A percentile compares a stretch with the other conserved stretches of the same genome.
phyloP scores from a whole-genome alignment of 228 moss, liverwort and hornwort species.

The Sphagnum magellanicum region DNA sequence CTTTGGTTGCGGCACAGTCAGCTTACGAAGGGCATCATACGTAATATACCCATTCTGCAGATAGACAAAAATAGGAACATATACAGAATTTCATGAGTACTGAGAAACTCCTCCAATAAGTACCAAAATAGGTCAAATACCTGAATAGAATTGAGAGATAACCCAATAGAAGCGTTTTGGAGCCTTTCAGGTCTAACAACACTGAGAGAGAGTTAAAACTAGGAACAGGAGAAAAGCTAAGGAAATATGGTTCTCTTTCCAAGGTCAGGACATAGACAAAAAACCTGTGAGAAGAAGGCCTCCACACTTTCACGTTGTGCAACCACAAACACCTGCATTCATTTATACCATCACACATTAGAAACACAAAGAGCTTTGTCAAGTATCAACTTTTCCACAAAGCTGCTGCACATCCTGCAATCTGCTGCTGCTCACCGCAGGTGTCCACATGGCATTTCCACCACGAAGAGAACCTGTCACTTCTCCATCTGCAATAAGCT shows the following conservation, averaged over 20 bases:
- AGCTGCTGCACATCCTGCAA: not conserved
- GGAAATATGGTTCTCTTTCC: too few relatives aligned
- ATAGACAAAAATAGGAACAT: not conserved
- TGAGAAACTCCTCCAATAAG: not conserved
- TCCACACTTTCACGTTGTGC: conserved; percentile 93
- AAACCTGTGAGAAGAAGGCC: conserved; percentile 86
- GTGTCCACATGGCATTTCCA: conserved; percentile 89
- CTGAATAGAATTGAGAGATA: too few relatives aligned
- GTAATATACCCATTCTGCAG: conserved; percentile 83
- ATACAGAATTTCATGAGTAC: not conserved
- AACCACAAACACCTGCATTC: conserved; percentile 48
- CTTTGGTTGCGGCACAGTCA: conserved; percentile 88
- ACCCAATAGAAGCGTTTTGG: too few relatives aligned
- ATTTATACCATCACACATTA: not conserved
- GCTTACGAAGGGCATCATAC: conserved; percentile 81
- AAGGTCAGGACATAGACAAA: not conserved
- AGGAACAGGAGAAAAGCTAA: too few relatives aligned
- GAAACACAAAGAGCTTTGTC: not conserved
- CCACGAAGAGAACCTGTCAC: conserved; percentile 89
- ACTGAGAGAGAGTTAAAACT: too few relatives aligned
- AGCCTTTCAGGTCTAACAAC: too few relatives aligned
- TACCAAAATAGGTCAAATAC: not conserved
- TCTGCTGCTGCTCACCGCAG: conserved; percentile 48
- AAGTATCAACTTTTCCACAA: not conserved
- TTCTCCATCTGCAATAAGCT: conserved; percentile 70